Conservation (phyloP, 495 filamentous ascomycete species). For the Aspergillus leporis region DNA sequence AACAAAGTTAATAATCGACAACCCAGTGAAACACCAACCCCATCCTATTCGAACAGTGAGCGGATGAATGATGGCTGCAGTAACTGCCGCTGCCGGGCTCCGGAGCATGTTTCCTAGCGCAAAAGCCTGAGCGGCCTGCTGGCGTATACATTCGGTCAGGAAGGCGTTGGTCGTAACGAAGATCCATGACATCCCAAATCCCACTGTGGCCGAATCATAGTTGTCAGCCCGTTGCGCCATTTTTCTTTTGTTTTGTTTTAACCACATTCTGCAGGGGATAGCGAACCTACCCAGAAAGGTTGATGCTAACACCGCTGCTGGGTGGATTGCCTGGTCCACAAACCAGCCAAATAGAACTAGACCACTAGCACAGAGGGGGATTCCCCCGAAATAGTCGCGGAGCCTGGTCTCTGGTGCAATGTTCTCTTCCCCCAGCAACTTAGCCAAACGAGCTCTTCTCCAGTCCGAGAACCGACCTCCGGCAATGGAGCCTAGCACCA, state of each 20-base stretch:
- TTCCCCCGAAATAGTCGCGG: conserved; percentile 26
- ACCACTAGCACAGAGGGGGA: conserved; percentile 24
- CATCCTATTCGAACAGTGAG: conserved; percentile 25
- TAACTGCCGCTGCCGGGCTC: conserved; percentile 34
- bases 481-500: conserved; percentile 29
- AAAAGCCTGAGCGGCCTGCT: conserved; percentile 27
- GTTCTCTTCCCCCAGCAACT: conserved; percentile 8
- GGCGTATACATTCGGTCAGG: conserved; percentile 29
- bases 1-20: conserved; percentile 25
- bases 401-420: conserved; percentile 28
- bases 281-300: conserved; percentile 8
- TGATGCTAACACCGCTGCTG: conserved; percentile 9
- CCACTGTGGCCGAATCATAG: conserved; percentile 8
- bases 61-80: conserved; percentile 25
- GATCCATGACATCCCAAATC: conserved; percentile 27
- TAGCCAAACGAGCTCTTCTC: conserved; percentile 11
- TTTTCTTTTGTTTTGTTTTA: not conserved
- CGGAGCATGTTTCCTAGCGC: conserved; percentile 30
- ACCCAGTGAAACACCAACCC: conserved; percentile 33
- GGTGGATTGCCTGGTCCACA: conserved; percentile 21
- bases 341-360: conserved; percentile 37
- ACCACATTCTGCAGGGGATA: not conserved
- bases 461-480: conserved; percentile 30
- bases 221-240: not conserved
- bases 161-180: conserved; percentile 32